Evolutionary conservation across 345 rosid genomes (phyloP).

Genomic region (Heritiera fomes): DNA sequence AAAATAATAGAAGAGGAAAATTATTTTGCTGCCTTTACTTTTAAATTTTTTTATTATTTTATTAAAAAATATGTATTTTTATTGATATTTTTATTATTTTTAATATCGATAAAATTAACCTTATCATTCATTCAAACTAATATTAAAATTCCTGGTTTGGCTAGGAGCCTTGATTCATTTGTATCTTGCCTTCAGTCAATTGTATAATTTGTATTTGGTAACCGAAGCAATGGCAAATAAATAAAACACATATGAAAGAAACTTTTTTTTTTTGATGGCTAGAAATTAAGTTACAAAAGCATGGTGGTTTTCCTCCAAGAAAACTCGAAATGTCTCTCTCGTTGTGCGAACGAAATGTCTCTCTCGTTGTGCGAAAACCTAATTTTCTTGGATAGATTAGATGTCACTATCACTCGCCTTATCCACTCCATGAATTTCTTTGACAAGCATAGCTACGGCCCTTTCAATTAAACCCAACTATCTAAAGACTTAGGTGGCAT

Average conservation of each 20-base stretch:
- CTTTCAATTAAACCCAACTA: background rate
- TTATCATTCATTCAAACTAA: too few relatives aligned
- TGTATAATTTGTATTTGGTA: background rate
- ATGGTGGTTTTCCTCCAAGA: background rate
- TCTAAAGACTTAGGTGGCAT: background rate
- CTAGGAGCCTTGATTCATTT: background rate
- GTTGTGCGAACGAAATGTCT: background rate
- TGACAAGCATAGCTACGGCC: background rate
- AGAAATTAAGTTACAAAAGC: background rate
- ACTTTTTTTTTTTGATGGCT: background rate
- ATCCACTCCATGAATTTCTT: constrained; percentile 16
- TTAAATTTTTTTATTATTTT: too few relatives aligned
- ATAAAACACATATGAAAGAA: too few relatives aligned
- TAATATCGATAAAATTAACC: too few relatives aligned
- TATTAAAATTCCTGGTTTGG: background rate
- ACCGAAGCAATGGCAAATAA: too few relatives aligned
- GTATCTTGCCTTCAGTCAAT: background rate
- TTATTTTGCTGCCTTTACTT: too few relatives aligned
- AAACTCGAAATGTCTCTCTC: constrained; percentile 4
- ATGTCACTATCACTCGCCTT: background rate
- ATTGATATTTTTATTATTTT: too few relatives aligned
- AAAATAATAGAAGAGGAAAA: too few relatives aligned
- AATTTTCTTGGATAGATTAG: constrained; percentile 5
- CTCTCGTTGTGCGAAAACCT: background rate
- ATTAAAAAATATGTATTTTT: too few relatives aligned